Evolutionary conservation across 192 early-diverging fungal species (phyloP), one percentile per base, ranked within the genome.

Genomic region (Linnemannia elongata): DNA sequence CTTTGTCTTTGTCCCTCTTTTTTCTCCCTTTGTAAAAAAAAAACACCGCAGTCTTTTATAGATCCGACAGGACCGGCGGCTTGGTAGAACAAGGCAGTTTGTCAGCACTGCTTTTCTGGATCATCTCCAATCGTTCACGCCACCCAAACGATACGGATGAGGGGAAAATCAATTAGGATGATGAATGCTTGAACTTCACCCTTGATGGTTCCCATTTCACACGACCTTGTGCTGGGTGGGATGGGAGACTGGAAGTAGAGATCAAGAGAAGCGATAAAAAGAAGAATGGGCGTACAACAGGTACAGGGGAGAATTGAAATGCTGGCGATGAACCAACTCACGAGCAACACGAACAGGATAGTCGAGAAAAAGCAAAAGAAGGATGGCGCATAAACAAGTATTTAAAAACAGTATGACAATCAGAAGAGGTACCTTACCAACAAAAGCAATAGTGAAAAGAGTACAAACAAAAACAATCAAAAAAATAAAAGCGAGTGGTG

Each of bases 271-370:
- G 12, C 60, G 60, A 66, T 66, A 66, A 66, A 66, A 30, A 33
- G 3, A 30, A 3, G 5, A 66, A 33, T 66, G 60, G 60, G 27
- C n/a, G 60, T 15, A 66, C 38, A 39, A 39, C 60, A 33, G 9
- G 60, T 3, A 33, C 10, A 33, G 30, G 12, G 15, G 12, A 15
- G 60, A 66, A 66, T 13, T 66, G 60, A 27, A 57, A 27, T 57
- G n/a, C 55, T 57, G n/a, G n/a, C 55, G 55, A 57, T 57, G 55
- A 57, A 57, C n/a, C 55, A 60, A 66, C 60, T 35, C 60, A 24
- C n/a, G 57, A 60, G 57, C 57, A 9, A 30, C 27, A 66, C 7
- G 57, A 42, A 33, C 5, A 71, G 38, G 69, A 70, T n/a, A 70
- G 69, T 38, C 30, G 69, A 70, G 69, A 57, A 57, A 30, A 1